Percentiles rank a stretch among this genome's conserved stretches.
phyloP scores from a whole-genome alignment of 2,329 filamentous ascomycete species.

The Paracoccidioides lutzii region DNA sequence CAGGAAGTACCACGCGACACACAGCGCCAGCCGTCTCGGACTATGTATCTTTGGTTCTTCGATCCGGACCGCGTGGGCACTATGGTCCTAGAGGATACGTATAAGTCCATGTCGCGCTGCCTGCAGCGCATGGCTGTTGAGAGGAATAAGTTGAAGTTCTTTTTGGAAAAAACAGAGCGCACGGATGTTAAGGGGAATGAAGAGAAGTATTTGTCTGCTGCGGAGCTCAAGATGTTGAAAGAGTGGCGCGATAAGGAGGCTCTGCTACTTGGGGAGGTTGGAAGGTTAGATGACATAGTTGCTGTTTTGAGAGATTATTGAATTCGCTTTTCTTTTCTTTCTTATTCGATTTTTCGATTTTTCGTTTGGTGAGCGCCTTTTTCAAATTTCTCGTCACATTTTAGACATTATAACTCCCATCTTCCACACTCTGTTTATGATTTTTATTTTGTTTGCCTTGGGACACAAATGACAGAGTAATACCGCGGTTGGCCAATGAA shows the following conservation, averaged over 20 bases:
- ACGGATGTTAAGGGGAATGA: conserved; percentile 76
- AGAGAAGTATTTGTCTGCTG: conserved; percentile 61
- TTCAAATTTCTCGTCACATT: not conserved
- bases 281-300: conserved; percentile 71
- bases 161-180: conserved; percentile 70
- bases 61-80: conserved; percentile 60
- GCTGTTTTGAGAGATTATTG: conserved; percentile 69
- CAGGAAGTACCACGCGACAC: conserved; percentile 90
- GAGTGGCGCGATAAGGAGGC: conserved; percentile 50
- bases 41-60: conserved; percentile 85
- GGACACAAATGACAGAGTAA: too few relatives aligned
- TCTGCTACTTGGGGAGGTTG: conserved; percentile 65
- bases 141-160: conserved; percentile 54
- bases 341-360: not conserved
- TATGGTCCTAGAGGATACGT: conserved; percentile 64
- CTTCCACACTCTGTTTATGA: too few relatives aligned
- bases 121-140: conserved; percentile 70
- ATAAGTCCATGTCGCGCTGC: conserved; percentile 79
- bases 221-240: conserved; percentile 58
- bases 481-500: too few relatives aligned
- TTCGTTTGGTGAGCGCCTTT: not conserved
- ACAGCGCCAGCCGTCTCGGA: conserved; percentile 65
- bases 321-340: conserved; percentile 11
- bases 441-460: too few relatives aligned
- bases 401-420: too few relatives aligned